These are phyloP conservation scores for Geotrichum histeridarum DNA, from an alignment of 1,139 yeast genomes.

Conservation along the genomic window DNA sequence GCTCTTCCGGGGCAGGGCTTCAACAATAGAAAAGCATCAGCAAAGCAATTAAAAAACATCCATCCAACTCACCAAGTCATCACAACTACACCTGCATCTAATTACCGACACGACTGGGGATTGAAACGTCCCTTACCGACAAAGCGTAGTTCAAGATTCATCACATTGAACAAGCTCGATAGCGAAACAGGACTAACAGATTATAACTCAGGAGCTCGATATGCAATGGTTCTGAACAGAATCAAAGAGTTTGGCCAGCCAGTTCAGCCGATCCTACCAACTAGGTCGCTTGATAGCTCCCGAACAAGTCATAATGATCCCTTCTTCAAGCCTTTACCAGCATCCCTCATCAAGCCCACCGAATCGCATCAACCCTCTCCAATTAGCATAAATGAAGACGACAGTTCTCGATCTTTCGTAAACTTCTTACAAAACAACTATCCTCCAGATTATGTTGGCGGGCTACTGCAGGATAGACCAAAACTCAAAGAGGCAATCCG, in stretches of 20 bases:
- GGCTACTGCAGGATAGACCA: neutral
- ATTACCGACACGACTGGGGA: constrained; percentile 52
- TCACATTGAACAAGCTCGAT: constrained; percentile 46
- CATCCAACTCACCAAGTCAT: constrained; percentile 50
- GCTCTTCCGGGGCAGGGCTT: neutral
- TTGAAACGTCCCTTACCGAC: constrained; percentile 48
- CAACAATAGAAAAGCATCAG: neutral
- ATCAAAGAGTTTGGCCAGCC: constrained; percentile 47
- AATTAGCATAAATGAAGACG: neutral
- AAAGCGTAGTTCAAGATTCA: constrained; percentile 41
- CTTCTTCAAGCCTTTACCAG: neutral
- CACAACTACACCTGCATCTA: constrained; percentile 47
- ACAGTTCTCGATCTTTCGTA: neutral
- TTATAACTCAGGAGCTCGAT: constrained; percentile 46
- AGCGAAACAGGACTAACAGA: constrained; percentile 46
- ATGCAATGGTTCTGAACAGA: constrained; percentile 44
- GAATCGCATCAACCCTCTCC: neutral
- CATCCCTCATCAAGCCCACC: neutral
- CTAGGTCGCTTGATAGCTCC: neutral
- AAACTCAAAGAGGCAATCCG: neutral
- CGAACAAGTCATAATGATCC: neutral
- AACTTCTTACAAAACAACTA: neutral
- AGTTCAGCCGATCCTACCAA: constrained; percentile 25
- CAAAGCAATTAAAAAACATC: neutral
- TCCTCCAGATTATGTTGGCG: neutral